Conservation (phyloP, 2,329 filamentous ascomycete species). For the Pseudocercospora macadamiae region DNA sequence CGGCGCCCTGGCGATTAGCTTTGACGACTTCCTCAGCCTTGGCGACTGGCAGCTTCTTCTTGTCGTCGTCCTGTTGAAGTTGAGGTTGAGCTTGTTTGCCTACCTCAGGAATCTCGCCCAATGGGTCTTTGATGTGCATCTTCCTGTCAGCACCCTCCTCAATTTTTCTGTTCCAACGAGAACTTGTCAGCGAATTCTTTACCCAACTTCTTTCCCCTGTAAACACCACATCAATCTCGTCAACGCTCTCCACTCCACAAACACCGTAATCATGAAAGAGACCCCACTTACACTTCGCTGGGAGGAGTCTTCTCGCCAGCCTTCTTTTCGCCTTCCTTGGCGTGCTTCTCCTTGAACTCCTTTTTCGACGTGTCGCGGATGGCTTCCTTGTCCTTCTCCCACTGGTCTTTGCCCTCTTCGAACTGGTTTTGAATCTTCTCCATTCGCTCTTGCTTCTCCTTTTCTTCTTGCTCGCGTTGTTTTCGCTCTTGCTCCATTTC, state of each 20-base stretch:
- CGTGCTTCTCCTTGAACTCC: constrained; percentile 46
- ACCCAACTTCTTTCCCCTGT: constrained; percentile 30
- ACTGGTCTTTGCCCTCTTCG: constrained; percentile 74
- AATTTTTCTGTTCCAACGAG: constrained; percentile 25
- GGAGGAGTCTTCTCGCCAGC: constrained; percentile 17
- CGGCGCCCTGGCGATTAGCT: constrained; percentile 15
- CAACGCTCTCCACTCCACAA: constrained; percentile 13
- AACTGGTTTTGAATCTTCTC: constrained; percentile 83
- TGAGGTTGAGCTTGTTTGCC: constrained; percentile 9
- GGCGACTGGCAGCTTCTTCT: constrained; percentile 3
- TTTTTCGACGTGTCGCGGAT: constrained; percentile 70
- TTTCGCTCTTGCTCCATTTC: constrained; percentile 92
- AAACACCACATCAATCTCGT: constrained; percentile 17
- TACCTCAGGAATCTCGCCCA: constrained; percentile 23
- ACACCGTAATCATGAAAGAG: not conserved
- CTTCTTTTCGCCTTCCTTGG: constrained; percentile 20
- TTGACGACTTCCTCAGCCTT: constrained; percentile 12
- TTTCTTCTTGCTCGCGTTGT: constrained; percentile 78
- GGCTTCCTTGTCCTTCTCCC: constrained; percentile 85
- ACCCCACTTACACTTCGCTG: constrained; percentile 29
- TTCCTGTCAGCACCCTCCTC: constrained; percentile 16
- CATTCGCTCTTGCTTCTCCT: constrained; percentile 69
- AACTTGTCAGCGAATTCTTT: constrained; percentile 32
- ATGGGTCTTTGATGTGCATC: constrained; percentile 16
- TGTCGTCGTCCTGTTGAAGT: constrained; percentile 4